phyloP scores from a whole-genome alignment of 2,329 filamentous ascomycete genomes.

The Epicoccum sorghinum region DNA sequence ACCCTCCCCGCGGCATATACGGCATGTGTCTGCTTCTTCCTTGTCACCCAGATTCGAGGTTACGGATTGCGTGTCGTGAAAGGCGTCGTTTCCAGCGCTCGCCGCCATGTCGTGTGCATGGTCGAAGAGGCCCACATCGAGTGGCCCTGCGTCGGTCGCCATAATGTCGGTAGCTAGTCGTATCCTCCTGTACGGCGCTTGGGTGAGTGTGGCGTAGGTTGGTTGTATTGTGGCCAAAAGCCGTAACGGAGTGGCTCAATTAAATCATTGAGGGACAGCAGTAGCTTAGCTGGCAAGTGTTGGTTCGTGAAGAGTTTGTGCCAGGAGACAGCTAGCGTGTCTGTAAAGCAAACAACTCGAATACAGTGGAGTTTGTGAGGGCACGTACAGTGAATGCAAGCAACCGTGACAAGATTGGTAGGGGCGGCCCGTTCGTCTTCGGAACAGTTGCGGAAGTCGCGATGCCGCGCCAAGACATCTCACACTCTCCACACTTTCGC shows the following conservation, averaged over 20 bases:
- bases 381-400: background rate
- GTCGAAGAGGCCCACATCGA: slow-evolving; percentile 21
- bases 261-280: slow-evolving; percentile 27
- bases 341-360: too few species aligned
- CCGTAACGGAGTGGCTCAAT: slow-evolving; percentile 30
- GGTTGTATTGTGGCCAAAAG: slow-evolving; percentile 22
- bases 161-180: slow-evolving; percentile 16
- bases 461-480: slow-evolving; percentile 1
- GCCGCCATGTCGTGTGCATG: slow-evolving; percentile 13
- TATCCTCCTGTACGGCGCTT: background rate
- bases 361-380: background rate
- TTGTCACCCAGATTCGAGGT: slow-evolving; percentile 41
- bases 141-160: slow-evolving; percentile 28
- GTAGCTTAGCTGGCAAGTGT: background rate
- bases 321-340: too few species aligned
- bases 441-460: slow-evolving; percentile 13
- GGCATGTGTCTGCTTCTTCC: slow-evolving; percentile 80
- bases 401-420: background rate
- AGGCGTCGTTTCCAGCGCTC: slow-evolving; percentile 7
- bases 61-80: slow-evolving; percentile 43
- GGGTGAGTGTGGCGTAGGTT: background rate
- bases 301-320: background rate
- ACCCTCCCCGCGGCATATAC: slow-evolving; percentile 92
- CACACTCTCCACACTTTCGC: too few species aligned
- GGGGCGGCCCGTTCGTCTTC: background rate